Evolutionary conservation across 441 rosid genomes (phyloP).

Genomic region (Viola pubescens): DNA sequence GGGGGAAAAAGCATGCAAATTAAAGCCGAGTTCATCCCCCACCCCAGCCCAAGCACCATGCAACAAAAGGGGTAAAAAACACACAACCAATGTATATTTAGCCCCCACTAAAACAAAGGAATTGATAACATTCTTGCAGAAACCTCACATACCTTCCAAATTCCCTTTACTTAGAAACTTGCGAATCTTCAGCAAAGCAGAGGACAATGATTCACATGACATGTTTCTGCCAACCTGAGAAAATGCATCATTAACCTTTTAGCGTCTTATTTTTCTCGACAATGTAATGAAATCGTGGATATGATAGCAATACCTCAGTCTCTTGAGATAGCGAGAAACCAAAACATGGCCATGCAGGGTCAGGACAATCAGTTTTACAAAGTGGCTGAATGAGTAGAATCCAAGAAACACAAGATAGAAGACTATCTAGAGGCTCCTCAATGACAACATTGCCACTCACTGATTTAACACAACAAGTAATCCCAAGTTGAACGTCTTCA

Average conservation of each 20-base stretch:
- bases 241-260: slow-evolving; percentile 10
- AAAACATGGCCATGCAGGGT: slow-evolving; percentile 50
- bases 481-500: slow-evolving; percentile 29
- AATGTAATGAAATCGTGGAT: too few relatives aligned
- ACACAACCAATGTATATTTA: too few relatives aligned
- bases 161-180: slow-evolving; percentile 40
- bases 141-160: slow-evolving; percentile 46
- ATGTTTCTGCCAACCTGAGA: slow-evolving; percentile 49
- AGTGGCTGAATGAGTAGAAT: slow-evolving; percentile 57
- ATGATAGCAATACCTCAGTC: slow-evolving; percentile 40
- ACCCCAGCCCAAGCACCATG: too few relatives aligned
- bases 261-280: neutral
- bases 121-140: neutral
- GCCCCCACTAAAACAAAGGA: neutral
- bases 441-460: slow-evolving; percentile 41
- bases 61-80: too few relatives aligned
- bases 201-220: slow-evolving; percentile 45
- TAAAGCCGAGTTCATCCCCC: neutral
- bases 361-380: slow-evolving; percentile 33
- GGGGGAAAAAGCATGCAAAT: slow-evolving; percentile 3
- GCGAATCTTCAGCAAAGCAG: slow-evolving; percentile 47
- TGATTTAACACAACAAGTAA: slow-evolving; percentile 43
- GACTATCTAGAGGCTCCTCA: slow-evolving; percentile 71
- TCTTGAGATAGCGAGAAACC: slow-evolving; percentile 89
- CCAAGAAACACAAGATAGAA: slow-evolving; percentile 67